Base-by-base conservation (phyloP, 306 rosid genomes). In the Astragalus membranaceus region DNA sequence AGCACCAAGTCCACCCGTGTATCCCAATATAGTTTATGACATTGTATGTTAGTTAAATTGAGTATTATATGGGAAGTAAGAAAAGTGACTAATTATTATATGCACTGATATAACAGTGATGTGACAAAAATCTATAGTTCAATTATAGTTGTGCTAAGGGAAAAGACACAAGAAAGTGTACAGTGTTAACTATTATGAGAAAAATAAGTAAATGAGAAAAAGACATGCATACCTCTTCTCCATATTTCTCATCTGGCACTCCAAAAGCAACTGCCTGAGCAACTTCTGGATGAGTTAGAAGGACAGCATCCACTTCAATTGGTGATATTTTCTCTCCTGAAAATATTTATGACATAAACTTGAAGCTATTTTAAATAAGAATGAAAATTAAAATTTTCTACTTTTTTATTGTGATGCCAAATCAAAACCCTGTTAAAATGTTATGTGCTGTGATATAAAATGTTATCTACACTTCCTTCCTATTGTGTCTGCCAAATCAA, bases 261-360 rank as follows among this genome's bases (percentile, higher is more conserved):
- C 97, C 97, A 51, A 94, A 94, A 42, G 92, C 89, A 32, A 94
- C 97, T 0, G 90, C 98, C 10, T 94, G 97, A 58, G 85, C 87
- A 53, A 87, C 15, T 12, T 83, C 89, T 1, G 96, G 83, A 56
- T 90, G 90, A 3, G 92, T 76, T 46, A 94, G 54, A 10, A 94
- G 87, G 48, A 90, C 96, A 1, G 92, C 84, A 61, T 94, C 98
- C 26, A 90, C 96, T 81, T 94, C 98, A 33, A 90, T 87, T 5
- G 98, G 98, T 47, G 98, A 94, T 78, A 94, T 94, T 69, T 94
- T 94, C 76, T 94, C 98, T 36, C 97, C 98, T 93, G 72, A 10
- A 60, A 49, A 30, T 5, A 41, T 26, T 13, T 10, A 3, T 12
- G 5, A 17, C 3, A 55, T 57, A n/a, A 3, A 26, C 2, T 2